Conservation (phyloP, 1,284 basidiomycete genomes). For the Testicularia cyperi region DNA sequence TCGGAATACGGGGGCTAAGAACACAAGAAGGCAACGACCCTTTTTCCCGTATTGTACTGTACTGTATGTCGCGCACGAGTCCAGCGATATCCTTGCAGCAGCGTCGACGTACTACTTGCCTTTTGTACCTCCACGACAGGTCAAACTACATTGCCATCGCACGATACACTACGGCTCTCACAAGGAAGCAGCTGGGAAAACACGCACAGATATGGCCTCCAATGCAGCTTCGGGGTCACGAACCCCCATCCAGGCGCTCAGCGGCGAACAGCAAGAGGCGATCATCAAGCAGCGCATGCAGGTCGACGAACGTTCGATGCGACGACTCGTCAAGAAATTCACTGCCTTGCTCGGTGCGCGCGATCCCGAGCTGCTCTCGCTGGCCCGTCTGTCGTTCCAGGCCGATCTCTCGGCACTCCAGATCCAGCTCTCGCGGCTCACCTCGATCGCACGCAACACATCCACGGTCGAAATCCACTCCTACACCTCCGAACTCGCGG, state of each 20-base stretch:
- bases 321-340: slow-evolving; percentile 28
- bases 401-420: slow-evolving; percentile 26
- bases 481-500: slow-evolving; percentile 11
- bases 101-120: no score
- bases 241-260: slow-evolving; percentile 12
- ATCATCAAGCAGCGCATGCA: slow-evolving; percentile 33
- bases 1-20: no score
- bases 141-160: no score
- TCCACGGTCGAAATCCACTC: slow-evolving; percentile 13
- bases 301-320: slow-evolving; percentile 23
- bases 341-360: slow-evolving; percentile 10
- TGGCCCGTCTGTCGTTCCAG: slow-evolving; percentile 20
- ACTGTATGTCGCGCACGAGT: no score
- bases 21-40: no score
- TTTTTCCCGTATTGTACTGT: no score
- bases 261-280: slow-evolving; percentile 24
- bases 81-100: no score
- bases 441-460: slow-evolving; percentile 17
- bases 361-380: slow-evolving; percentile 11
- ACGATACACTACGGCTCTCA: no score
- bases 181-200: no score
- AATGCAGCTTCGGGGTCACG: slow-evolving; percentile 19
- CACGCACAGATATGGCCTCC: not conserved
- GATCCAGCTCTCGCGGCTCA: slow-evolving; percentile 8
- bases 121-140: no score